Base-by-base conservation (phyloP, 1,284 basidiomycete genomes). In the Stereum hirsutum region DNA sequence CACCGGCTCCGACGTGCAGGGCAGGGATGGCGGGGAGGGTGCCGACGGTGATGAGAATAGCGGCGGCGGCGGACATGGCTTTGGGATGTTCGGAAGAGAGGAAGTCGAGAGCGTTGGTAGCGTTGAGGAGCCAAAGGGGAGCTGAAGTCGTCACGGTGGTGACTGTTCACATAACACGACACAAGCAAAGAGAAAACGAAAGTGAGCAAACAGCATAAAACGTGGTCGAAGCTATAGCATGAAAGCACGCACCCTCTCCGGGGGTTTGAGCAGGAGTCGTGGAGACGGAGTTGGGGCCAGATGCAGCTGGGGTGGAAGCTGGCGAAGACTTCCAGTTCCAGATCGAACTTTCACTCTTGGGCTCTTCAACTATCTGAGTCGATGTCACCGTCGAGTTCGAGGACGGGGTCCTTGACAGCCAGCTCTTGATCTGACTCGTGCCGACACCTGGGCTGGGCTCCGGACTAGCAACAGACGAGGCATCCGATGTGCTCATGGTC, bases 11-110 rank as follows among this genome's bases (percentile, higher is more conserved):
- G 0, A 74, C 75, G 38, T 66, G 68, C 52, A 86, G 71, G 2
- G 69, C 80, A 19, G 83, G 83, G 28, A 86, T 72, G 0, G 81
- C 61, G 1, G 83, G 83, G 32, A 87, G 68, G 27, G 78, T 76
- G 31, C 84, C 83, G 34, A 79, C 78, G 5, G 82, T 84, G 56
- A 87, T 81, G 49, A 87, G 72, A 45, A 87, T 74, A 5, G 83
- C 83, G 46, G 80, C 80, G 42, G 87, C 57, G 30, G 82, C 73
- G 47, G 72, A 77, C 81, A 87, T 85, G 23, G 74, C 72, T 55
- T 79, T 80, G 3, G 83, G 84, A 52, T 87, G 81, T 52, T 87
- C 83, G 46, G 66, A 70, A 6, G 75, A 75, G 43, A 87, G 71
- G 61, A 74, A 82, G 44, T 85, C 82, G 49, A 87, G 70, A 11